Evolutionary conservation across 169 alveolate genomes (phyloP), one percentile per base, ranked within the genome.

Genomic region (Plasmodium cynomolgi): DNA sequence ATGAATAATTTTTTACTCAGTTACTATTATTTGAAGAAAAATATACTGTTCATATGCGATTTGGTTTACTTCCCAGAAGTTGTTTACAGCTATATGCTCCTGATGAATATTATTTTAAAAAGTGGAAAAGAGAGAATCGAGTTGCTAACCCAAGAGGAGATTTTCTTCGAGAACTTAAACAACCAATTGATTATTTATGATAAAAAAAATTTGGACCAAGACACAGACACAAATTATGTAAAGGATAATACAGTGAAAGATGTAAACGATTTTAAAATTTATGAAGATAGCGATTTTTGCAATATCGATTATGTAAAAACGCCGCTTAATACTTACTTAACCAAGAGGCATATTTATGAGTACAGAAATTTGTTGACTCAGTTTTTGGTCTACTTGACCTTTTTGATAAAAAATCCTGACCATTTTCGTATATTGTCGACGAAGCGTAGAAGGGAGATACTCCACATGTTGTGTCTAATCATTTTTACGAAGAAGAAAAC

Each of bases 51-150:
- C 75, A 17, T 91, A 47, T 77, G 84, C 41, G 62, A 62, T 91
- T 81, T 91, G 58, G 29, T 91, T 31, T 82, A 91, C 58, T 71
- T 72, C 15, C 95, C 95, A 0, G 92, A 81, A 71, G 75, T 91
- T 13, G 62, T 91, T 71, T 84, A 83, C 44, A 82, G 23, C 34
- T 82, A 81, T 79, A 29, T 47, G 56, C 47, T 72, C 8, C 58
- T 91, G 31, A 33, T 71, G 41, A 91, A 91, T 82, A 72, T 81
- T 39, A 91, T 91, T 73, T 72, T 91, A 33, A 81, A 82, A n/a
- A 34, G 95, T 73, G 95, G 95, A 39, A 81, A 73, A 31, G 92
- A 83, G 37, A 91, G 95, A 83, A 91, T 91, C 39, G 95, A 91
- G 41, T 44, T 91, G 29, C 77, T 91, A 83, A 91, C 95, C 39